Base-by-base conservation (phyloP, 1,284 basidiomycete genomes). In the Boletus albobrunnescens region DNA sequence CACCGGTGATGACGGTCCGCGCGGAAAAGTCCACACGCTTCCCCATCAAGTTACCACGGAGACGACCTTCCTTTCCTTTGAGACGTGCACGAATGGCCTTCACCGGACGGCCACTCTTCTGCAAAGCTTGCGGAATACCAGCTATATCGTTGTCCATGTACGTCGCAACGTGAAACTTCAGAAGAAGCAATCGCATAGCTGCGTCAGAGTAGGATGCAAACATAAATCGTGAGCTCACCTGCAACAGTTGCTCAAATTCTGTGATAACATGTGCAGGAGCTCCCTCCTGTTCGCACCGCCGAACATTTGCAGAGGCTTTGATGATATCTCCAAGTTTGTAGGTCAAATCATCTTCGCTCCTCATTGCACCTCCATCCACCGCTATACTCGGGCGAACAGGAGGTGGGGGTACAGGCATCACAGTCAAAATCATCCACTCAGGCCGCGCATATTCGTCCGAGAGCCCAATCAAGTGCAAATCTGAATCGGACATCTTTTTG, bases 91-190 rank as follows among this genome's bases (percentile, higher is more conserved):
- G 91, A 62, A 99, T 97, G 32, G 96, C 95, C 72, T 99, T 99
- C 57, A 99, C 90, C 8, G 96, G 95, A 52, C 96, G 82, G 28
- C 96, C 96, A 26, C 93, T 96, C 69, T 99, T 99, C 66, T 99
- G 96, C 61, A 97, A 72, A 1, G 95, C 94, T 66, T 98, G 94
- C 0, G 96, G 96, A 35, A 98, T 93, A 48, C 96, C 96, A 26
- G 96, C 94, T 55, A 99, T 95, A 67, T 99, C 94, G 67, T 99
- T 99, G 67, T 99, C 96, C 95, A 99, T 99, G 67, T 99, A 99
- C 0, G 96, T 99, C 7, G 95, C 96, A 52, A 96, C 93, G 65
- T 99, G 96, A 69, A 95, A 99, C 85, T 94, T 42, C 0, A 22
- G n/a, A 28, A 38, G 10, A 13, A 23, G 17, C 6, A 24, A 20